phyloP scores from a whole-genome alignment of 2,329 filamentous ascomycete genomes.

The Lasiodiplodia sp. region DNA sequence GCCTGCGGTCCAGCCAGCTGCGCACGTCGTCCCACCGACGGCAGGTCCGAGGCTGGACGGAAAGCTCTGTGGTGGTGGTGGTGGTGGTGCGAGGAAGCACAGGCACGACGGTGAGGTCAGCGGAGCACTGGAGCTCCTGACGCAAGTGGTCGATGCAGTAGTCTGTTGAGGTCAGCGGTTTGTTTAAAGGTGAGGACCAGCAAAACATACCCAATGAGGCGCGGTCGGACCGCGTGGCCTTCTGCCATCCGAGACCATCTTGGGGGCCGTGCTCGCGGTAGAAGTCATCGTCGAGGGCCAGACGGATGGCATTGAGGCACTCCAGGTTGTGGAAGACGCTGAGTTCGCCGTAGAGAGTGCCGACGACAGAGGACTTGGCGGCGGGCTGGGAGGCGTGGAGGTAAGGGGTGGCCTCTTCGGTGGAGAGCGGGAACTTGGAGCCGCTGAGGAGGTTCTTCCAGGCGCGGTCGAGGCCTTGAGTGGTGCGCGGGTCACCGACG shows the following conservation, averaged over 20 bases:
- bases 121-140: conserved; percentile 27
- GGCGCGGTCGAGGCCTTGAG: conserved; percentile 21
- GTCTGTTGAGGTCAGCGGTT: conserved; percentile 11
- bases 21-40: conserved; percentile 27
- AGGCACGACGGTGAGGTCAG: conserved; percentile 27
- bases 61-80: not conserved
- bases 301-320: conserved; percentile 25
- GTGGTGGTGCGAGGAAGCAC: not conserved
- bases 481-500: conserved; percentile 20
- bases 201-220: conserved; percentile 11
- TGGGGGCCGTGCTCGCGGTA: conserved; percentile 24
- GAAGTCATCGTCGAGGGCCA: conserved; percentile 24
- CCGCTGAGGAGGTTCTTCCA: conserved; percentile 18
- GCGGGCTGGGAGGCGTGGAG: not conserved
- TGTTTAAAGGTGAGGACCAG: not conserved
- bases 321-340: conserved; percentile 27
- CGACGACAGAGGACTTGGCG: not conserved
- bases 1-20: conserved; percentile 25
- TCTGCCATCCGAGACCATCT: conserved; percentile 25
- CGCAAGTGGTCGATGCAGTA: conserved; percentile 29
- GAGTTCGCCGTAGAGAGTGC: conserved; percentile 23
- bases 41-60: conserved; percentile 21
- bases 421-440: conserved; percentile 21
- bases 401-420: conserved; percentile 15
- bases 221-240: conserved; percentile 4